Percentiles rank a stretch among this genome's conserved stretches.
Evolutionary conservation across 2,329 filamentous ascomycete genomes (phyloP).

Genomic region (Grosmannia clavigera): DNA sequence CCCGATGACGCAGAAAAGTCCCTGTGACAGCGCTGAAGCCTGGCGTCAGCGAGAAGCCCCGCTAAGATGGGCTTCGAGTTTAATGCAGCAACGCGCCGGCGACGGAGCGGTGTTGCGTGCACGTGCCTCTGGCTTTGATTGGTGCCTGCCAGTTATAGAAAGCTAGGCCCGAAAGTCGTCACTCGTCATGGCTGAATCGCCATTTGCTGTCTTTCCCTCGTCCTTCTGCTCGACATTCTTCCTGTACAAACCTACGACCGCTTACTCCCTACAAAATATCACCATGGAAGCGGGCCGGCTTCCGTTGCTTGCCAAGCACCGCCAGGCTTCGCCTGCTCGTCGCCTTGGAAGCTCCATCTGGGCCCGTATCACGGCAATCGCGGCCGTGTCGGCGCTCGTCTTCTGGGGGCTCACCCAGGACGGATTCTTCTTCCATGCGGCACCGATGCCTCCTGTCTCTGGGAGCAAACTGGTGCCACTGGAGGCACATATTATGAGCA

Average conservation of each 20-base stretch:
- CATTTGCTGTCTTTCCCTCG: not conserved
- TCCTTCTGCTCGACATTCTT: not conserved
- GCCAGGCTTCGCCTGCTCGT: not conserved
- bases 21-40: not conserved
- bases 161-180: not conserved
- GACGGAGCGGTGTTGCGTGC: not conserved
- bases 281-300: not conserved
- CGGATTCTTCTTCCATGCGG: not conserved
- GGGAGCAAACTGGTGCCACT: conserved; percentile 48
- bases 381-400: not conserved
- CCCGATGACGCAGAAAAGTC: not conserved
- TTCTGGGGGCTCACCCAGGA: not conserved
- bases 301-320: not conserved
- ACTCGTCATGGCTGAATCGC: not conserved
- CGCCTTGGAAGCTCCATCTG: not conserved
- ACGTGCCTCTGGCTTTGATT: not conserved
- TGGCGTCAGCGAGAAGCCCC: not conserved
- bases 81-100: too few relatives aligned
- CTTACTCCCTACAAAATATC: not conserved
- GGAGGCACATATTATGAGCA: conserved; percentile 94
- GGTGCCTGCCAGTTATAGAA: too few relatives aligned
- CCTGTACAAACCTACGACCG: not conserved
- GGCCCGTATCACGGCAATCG: too few relatives aligned
- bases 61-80: not conserved
- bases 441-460: conserved; percentile 5